A percentile compares a stretch with the other conserved stretches of the same genome.
Conservation (phyloP, 148 eudicot genomes). For the Talinum fruticosum region DNA sequence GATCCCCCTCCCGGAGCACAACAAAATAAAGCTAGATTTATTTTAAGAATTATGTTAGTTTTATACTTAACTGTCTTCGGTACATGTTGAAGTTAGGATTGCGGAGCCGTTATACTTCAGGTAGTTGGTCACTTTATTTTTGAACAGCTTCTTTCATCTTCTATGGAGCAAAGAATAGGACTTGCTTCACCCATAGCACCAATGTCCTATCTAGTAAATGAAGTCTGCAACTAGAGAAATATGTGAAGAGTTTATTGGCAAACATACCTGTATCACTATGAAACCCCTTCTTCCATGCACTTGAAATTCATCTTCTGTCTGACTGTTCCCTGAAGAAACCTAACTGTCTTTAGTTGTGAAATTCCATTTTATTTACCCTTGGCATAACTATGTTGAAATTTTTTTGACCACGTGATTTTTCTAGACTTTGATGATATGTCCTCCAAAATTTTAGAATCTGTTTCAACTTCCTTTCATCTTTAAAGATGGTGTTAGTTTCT, state of each 20-base stretch:
- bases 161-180: not conserved
- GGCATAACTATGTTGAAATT: not conserved
- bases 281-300: too few species aligned
- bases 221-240: not conserved
- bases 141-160: slow-evolving; percentile 8
- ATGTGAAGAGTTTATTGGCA: not conserved
- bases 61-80: not conserved
- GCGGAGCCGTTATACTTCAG: not conserved
- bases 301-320: not conserved
- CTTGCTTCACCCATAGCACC: not conserved
- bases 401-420: not conserved
- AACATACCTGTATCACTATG: not conserved
- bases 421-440: not conserved
- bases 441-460: not conserved
- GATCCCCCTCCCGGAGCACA: not conserved
- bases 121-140: not conserved
- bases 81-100: not conserved
- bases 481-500: not conserved
- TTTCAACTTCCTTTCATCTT: not conserved
- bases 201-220: not conserved
- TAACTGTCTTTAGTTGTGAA: too few species aligned
- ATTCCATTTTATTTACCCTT: not conserved
- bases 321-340: not conserved
- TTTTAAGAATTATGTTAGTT: not conserved
- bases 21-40: not conserved